Conservation (phyloP, 1,139 yeast species). For the Lodderomyces theae region DNA sequence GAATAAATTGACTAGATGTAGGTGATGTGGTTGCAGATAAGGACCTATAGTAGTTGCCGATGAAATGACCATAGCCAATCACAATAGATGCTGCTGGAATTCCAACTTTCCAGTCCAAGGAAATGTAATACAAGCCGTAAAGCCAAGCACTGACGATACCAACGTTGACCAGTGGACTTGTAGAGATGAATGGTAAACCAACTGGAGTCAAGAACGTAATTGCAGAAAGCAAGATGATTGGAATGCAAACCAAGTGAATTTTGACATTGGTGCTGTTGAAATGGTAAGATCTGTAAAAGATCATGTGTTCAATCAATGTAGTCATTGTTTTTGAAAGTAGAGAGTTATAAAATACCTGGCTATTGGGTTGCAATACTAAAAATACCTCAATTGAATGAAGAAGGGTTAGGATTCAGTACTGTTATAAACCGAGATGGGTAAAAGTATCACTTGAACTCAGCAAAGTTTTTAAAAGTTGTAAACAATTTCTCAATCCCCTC, state of each 20-base stretch:
- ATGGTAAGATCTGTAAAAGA: constrained; percentile 84
- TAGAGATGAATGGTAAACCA: constrained; percentile 9
- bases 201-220: constrained; percentile 37
- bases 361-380: no score
- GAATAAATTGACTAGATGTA: constrained; percentile 21
- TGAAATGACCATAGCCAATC: constrained; percentile 41
- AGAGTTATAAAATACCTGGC: no score
- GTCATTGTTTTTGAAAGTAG: neutral
- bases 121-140: constrained; percentile 42
- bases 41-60: constrained; percentile 21
- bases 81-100: constrained; percentile 36
- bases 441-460: no score
- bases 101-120: constrained; percentile 45
- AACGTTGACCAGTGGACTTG: constrained; percentile 37
- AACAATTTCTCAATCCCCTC: no score
- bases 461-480: no score
- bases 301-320: constrained; percentile 58
- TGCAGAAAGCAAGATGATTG: constrained; percentile 63
- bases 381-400: no score
- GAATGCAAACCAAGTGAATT: constrained; percentile 80
- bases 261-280: constrained; percentile 63
- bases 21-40: constrained; percentile 22
- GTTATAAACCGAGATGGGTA: no score
- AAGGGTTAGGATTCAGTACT: no score
- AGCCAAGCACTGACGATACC: constrained; percentile 32